Percentiles rank a stretch among this genome's conserved stretches.
phyloP scores from a whole-genome alignment of 805 yeast species.

The Saccharomycopsis capsularis region DNA sequence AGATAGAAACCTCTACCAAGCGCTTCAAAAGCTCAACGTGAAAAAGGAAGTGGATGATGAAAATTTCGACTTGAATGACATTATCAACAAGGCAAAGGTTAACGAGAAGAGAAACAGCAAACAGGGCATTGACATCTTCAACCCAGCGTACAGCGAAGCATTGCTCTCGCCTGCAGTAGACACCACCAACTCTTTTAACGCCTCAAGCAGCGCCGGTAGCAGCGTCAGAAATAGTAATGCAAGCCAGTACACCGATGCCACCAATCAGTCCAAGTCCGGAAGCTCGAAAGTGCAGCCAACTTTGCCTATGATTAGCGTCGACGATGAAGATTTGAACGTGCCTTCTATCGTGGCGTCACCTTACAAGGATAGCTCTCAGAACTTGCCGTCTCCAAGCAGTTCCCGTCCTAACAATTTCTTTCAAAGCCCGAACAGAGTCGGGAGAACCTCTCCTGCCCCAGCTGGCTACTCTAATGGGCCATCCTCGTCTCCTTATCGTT shows the following conservation, averaged over 20 bases:
- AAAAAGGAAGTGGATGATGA: conserved; percentile 20
- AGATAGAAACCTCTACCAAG: not conserved
- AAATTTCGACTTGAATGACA: conserved; percentile 15
- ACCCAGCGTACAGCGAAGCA: conserved; percentile 20
- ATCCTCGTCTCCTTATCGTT: no score
- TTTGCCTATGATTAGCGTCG: conserved; percentile 14
- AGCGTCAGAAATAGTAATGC: not conserved
- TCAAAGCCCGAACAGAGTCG: no score
- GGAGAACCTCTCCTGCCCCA: no score
- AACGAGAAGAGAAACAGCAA: conserved; percentile 9
- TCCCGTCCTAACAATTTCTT: no score
- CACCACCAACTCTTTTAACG: not conserved
- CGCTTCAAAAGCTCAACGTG: conserved; percentile 3
- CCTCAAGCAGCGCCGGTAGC: not conserved
- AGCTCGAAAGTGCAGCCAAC: conserved; percentile 10
- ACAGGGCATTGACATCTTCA: conserved; percentile 20
- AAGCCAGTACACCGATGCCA: not conserved
- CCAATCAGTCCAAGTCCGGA: not conserved
- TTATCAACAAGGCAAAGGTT: conserved; percentile 11
- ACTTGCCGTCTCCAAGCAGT: no score
- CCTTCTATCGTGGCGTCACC: conserved; percentile 2
- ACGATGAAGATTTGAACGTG: conserved; percentile 9
- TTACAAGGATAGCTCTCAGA: no score
- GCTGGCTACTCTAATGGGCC: no score
- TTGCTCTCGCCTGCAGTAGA: conserved; percentile 16